Percentiles rank a stretch among this genome's conserved stretches.
Conservation (phyloP, 805 yeast species). For the Sporopachydermia lactativora region DNA sequence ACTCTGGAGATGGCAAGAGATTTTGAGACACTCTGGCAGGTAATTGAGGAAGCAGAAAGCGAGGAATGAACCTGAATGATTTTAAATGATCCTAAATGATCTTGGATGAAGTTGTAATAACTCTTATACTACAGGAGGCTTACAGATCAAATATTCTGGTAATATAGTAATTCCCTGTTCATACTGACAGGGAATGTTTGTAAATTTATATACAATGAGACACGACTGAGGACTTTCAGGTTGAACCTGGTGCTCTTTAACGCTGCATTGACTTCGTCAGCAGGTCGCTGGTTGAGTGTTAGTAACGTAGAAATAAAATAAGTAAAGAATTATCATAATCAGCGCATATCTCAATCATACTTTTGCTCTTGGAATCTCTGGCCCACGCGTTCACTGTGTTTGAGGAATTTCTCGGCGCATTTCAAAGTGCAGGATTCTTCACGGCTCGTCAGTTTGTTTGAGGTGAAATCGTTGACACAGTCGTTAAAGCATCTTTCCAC, state of each 20-base stretch:
- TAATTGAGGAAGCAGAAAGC: conserved; percentile 43
- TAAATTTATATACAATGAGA: neutral
- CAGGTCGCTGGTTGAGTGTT: conserved; percentile 6
- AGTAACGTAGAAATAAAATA: neutral
- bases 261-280: neutral
- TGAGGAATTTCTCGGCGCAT: conserved; percentile 95
- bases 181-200: conserved; percentile 44
- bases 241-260: too few species aligned
- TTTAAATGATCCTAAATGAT: too few species aligned
- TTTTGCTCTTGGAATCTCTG: conserved; percentile 98
- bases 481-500: conserved; percentile 96
- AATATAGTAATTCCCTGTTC: conserved; percentile 31
- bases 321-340: too few species aligned
- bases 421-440: conserved; percentile 78
- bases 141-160: neutral
- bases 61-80: too few species aligned
- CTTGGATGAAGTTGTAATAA: too few species aligned
- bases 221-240: too few species aligned
- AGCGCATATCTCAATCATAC: conserved; percentile 16
- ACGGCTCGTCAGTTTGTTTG: conserved; percentile 69
- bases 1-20: conserved; percentile 61
- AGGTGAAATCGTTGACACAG: conserved; percentile 97
- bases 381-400: conserved; percentile 97
- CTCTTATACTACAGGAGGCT: too few species aligned
- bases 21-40: conserved; percentile 36